Base-by-base conservation (phyloP, 495 filamentous ascomycete species). In the Penicillium manginii region DNA sequence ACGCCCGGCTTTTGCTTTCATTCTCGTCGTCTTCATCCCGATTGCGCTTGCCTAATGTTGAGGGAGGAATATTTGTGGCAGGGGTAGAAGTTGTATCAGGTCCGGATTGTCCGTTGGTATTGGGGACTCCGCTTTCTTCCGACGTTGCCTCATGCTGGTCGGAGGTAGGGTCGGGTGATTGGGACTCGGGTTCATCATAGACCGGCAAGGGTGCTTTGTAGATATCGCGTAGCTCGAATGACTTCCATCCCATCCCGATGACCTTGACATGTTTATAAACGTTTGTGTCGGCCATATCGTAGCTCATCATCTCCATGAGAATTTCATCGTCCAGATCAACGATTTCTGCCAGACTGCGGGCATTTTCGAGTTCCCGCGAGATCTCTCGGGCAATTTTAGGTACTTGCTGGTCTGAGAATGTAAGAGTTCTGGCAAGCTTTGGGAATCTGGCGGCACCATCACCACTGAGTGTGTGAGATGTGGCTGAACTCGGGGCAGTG, bases 161-260 rank as follows among this genome's bases (percentile, higher is more conserved):
- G n/a, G 40, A 51, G 11, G 48, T 55, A 9, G 59, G 47, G 11
- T 37, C 12, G 21, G 26, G 60, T 15, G 61, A 66, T 52, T 59
- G 66, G 0, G 60, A 54, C 15, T 64, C 58, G 22, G 52, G 15
- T 6, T 53, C 39, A 18, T 59, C 43, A 17, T 10, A 10, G 39
- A 43, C 12, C 22, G 40, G 37, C n/a, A 58, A 1, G 51, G 66
- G 54, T 2, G 68, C 54, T 32, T 72, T 73, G 52, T 77, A 79
- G 55, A 70, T 73, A 14, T 70, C 72, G 6, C 67, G 67, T 0
- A 80, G 60, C 42, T 74, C 64, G 46, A 73, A 78, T 1, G 65
- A 70, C 43, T 78, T 78, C 59, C 71, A 72, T 50, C 75, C 77
- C 50, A 80, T 50, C 9, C 75, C 74, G 17, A 78, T 14, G 12